Percentiles rank a stretch among this genome's conserved stretches.
Evolutionary conservation across 129 eudicot genomes (phyloP).

Genomic region (Flaveria linearis): DNA sequence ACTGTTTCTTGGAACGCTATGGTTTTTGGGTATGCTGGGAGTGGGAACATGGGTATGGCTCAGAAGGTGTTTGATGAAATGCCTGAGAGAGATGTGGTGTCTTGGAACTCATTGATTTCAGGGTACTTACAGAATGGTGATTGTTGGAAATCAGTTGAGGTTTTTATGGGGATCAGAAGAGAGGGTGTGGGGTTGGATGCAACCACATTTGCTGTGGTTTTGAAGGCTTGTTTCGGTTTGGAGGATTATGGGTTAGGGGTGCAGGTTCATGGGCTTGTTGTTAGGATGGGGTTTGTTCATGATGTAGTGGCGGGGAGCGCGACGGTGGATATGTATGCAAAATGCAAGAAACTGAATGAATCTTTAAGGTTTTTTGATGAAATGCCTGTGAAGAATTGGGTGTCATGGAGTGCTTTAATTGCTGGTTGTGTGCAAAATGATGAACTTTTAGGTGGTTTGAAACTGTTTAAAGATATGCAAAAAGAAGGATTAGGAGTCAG

Average conservation of each 20-base stretch:
- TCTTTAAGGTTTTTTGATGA: constrained; percentile 48
- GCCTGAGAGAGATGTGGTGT: constrained; percentile 66
- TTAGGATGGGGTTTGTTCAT: constrained; percentile 48
- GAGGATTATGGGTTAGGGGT: constrained; percentile 55
- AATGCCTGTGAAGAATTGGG: constrained; percentile 81
- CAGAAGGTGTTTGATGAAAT: constrained; percentile 54
- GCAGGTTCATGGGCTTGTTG: constrained; percentile 65
- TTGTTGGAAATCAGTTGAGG: constrained; percentile 44
- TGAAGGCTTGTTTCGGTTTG: constrained; percentile 68
- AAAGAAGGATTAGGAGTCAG: constrained; percentile 64
- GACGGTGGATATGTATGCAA: constrained; percentile 82
- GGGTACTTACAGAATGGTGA: constrained; percentile 72
- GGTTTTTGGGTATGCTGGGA: constrained; percentile 62
- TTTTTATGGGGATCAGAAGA: constrained; percentile 48
- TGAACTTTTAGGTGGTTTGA: constrained; percentile 51
- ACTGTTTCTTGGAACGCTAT: constrained; percentile 70
- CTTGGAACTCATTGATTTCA: constrained; percentile 87
- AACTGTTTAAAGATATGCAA: constrained; percentile 74
- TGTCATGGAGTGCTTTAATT: constrained; percentile 83
- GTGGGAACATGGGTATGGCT: constrained; percentile 50
- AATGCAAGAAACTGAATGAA: constrained; percentile 61
- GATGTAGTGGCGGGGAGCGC: constrained; percentile 86
- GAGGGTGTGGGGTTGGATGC: constrained; percentile 53
- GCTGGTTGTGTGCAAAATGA: constrained; percentile 75
- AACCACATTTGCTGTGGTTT: constrained; percentile 66